These are phyloP conservation scores for Erodium chrysanthum DNA, from an alignment of 441 rosid genomes.

Conservation along the genomic window DNA sequence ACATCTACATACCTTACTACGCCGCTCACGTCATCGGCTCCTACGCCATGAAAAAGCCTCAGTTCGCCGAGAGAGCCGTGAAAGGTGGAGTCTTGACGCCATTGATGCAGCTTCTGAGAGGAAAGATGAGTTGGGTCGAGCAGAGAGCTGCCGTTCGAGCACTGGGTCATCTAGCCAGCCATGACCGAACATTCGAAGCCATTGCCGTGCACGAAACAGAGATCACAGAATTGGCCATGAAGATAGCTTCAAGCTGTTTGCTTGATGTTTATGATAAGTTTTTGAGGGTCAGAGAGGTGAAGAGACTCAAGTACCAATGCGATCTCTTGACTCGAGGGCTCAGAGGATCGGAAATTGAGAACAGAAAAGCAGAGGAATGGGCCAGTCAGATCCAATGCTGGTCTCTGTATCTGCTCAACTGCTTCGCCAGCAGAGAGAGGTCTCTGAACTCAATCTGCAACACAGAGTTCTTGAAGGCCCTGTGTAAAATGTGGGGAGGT, in stretches of 20 bases:
- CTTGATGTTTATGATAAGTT: constrained; percentile 37
- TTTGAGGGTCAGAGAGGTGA: constrained; percentile 36
- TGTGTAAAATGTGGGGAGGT: constrained; percentile 38
- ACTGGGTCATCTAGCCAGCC: constrained; percentile 59
- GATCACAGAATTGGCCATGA: constrained; percentile 38
- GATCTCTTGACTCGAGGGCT: constrained; percentile 64
- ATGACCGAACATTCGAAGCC: constrained; percentile 44
- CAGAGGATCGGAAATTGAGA: constrained; percentile 48
- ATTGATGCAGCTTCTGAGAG: constrained; percentile 66
- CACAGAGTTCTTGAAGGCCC: constrained; percentile 34
- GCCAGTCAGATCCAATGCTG: constrained; percentile 62
- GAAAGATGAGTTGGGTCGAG: constrained; percentile 78
- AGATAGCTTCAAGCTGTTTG: constrained; percentile 37
- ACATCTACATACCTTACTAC: constrained; percentile 73
- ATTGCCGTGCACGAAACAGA: constrained; percentile 42
- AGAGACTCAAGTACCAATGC: constrained; percentile 52
- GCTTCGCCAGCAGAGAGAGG: constrained; percentile 50
- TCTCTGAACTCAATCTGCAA: constrained; percentile 39
- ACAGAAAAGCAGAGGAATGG: constrained; percentile 74
- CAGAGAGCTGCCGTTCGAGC: constrained; percentile 74
- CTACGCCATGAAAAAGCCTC: constrained; percentile 51
- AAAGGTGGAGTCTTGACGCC: constrained; percentile 47
- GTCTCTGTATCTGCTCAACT: constrained; percentile 60
- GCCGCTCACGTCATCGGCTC: constrained; percentile 82
- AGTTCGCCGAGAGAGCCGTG: constrained; percentile 45